These are phyloP conservation scores for Hirschfeldia incana DNA, from an alignment of 345 rosid genomes.

Conservation along the genomic window DNA sequence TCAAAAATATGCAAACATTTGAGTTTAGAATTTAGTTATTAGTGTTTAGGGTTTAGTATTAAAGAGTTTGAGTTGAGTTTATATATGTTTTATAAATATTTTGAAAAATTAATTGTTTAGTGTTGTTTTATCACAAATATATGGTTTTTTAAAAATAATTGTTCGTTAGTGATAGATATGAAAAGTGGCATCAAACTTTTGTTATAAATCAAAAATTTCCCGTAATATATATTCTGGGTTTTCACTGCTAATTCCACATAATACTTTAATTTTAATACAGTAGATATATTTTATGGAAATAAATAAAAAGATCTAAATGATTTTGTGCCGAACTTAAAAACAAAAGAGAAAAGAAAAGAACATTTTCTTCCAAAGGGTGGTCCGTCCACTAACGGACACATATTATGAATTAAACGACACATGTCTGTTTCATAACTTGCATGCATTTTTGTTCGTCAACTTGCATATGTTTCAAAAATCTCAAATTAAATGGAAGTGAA, in stretches of 20 bases:
- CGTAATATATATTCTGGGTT: neutral
- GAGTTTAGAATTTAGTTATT: too few species aligned
- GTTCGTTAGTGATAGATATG: too few species aligned
- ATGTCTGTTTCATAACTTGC: constrained; percentile 36
- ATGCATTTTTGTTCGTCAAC: constrained; percentile 35
- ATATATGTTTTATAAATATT: too few species aligned
- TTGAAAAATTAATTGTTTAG: too few species aligned
- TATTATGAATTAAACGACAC: constrained; percentile 31
- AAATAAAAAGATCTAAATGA: too few species aligned
- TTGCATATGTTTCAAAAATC: constrained; percentile 21
- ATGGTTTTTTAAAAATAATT: too few species aligned
- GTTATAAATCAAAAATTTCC: too few species aligned
- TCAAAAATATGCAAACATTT: too few species aligned
- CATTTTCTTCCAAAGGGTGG: constrained; percentile 6
- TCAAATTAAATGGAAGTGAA: neutral
- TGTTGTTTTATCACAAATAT: too few species aligned
- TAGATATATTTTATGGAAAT: neutral
- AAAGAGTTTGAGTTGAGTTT: too few species aligned
- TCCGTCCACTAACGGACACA: constrained; percentile 33
- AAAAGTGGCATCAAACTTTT: too few species aligned
- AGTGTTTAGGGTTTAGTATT: too few species aligned
- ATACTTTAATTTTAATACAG: neutral
- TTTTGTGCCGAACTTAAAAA: neutral
- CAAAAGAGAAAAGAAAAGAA: neutral
- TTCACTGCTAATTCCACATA: neutral